phyloP scores from a whole-genome alignment of 208 protist species.

The Sergeia podlipaevii region DNA sequence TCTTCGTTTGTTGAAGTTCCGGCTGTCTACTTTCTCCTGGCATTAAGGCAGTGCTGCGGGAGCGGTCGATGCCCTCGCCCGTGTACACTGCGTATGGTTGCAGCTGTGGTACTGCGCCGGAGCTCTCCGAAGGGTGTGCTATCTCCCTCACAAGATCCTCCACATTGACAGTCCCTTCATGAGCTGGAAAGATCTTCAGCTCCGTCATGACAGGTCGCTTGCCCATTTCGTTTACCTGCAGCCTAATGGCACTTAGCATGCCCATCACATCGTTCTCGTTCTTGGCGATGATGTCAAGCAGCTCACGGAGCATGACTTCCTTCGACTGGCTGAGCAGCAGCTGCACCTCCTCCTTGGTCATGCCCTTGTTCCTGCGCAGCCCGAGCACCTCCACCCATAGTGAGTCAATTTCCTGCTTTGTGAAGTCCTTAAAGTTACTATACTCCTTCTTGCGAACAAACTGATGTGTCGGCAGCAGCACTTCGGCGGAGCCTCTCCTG shows the following conservation, averaged over 20 bases:
- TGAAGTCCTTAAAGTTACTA: conserved; percentile 43
- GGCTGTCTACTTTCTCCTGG: too few species aligned
- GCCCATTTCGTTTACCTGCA: conserved; percentile 10
- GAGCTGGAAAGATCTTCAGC: conserved; percentile 19
- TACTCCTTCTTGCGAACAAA: conserved; percentile 58
- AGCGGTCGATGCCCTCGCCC: too few species aligned
- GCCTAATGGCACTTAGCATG: conserved; percentile 21
- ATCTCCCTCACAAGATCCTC: conserved; percentile 26
- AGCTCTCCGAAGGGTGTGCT: too few species aligned
- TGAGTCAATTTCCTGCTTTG: conserved; percentile 52
- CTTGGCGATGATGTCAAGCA: conserved; percentile 19
- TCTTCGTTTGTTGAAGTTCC: too few species aligned
- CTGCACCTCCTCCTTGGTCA: conserved; percentile 57
- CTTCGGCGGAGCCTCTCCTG: too few species aligned
- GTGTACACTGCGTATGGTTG: too few species aligned
- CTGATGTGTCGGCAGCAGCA: conserved; percentile 39
- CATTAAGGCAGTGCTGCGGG: too few species aligned
- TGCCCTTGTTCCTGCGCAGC: conserved; percentile 25
- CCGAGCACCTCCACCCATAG: conserved; percentile 65
- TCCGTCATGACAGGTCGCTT: conserved; percentile 6
- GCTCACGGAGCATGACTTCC: conserved; percentile 8
- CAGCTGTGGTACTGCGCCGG: too few species aligned
- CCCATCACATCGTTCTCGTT: conserved; percentile 28
- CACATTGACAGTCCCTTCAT: conserved; percentile 13
- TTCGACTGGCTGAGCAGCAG: conserved; percentile 28